Evolutionary conservation across 169 alveolate genomes (phyloP).

Genomic region (Plasmodium yoelii): DNA sequence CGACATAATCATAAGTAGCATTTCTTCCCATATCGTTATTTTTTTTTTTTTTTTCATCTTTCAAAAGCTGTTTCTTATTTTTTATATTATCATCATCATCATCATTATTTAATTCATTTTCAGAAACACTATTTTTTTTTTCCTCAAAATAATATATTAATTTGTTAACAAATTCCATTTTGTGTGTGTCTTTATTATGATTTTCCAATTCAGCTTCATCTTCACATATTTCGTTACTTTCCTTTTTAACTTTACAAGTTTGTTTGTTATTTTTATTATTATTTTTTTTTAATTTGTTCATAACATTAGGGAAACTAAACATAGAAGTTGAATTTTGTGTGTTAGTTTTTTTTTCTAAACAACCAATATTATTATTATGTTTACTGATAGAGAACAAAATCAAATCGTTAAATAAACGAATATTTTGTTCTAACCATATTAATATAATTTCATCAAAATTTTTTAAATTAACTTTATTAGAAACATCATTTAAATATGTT

Average conservation of each 20-base stretch:
- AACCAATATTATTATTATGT: background rate
- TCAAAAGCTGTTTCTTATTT: background rate
- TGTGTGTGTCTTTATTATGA: background rate
- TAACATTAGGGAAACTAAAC: background rate
- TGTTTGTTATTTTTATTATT: background rate
- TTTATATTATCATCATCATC: background rate
- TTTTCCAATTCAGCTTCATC: background rate
- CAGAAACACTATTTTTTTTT: background rate
- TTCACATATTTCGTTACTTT: background rate
- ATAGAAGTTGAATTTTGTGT: background rate
- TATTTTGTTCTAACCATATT: conserved; percentile 67
- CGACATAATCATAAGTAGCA: background rate
- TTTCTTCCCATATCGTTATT: background rate
- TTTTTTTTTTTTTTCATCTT: background rate
- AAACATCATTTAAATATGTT: conserved; percentile 18
- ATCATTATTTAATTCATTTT: background rate
- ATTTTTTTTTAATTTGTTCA: background rate
- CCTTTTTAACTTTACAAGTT: background rate
- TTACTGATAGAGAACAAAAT: conserved; percentile 37
- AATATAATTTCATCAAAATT: conserved; percentile 52
- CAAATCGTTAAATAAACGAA: conserved; percentile 38
- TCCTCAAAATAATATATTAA: background rate
- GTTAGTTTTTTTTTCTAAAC: background rate
- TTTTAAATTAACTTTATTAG: conserved; percentile 28
- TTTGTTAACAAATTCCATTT: background rate